Conservation (phyloP, 805 yeast species). For the Candida maltosa region DNA sequence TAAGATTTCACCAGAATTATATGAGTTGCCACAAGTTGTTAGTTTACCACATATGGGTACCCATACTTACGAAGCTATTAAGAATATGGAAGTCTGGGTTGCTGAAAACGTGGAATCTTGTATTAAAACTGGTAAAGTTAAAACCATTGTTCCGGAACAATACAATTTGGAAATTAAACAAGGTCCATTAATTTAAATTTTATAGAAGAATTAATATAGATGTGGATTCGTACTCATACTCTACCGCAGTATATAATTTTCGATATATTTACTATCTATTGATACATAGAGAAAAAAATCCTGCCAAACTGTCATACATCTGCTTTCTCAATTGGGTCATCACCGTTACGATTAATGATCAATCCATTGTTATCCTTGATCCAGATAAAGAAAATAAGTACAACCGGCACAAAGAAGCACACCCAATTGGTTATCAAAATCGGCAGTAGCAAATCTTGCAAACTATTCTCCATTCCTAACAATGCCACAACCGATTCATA, state of each 20-base stretch:
- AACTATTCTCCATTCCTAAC: background rate
- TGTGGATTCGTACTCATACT: too few relatives aligned
- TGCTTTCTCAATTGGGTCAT: slow-evolving; percentile 11
- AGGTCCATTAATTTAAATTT: slow-evolving; percentile 9
- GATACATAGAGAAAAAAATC: too few relatives aligned
- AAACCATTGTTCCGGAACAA: slow-evolving; percentile 80
- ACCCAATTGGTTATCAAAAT: slow-evolving; percentile 11
- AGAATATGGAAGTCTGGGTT: slow-evolving; percentile 77
- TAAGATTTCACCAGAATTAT: slow-evolving; percentile 58
- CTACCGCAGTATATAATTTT: too few relatives aligned
- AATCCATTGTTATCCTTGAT: slow-evolving; percentile 27
- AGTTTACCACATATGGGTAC: slow-evolving; percentile 91
- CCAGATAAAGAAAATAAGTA: slow-evolving; percentile 25
- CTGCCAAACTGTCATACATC: slow-evolving; percentile 14
- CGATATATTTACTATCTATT: too few relatives aligned
- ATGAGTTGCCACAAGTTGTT: slow-evolving; percentile 63
- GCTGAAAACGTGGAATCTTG: slow-evolving; percentile 63
- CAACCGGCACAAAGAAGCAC: slow-evolving; percentile 11
- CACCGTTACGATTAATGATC: slow-evolving; percentile 16
- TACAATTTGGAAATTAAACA: slow-evolving; percentile 24
- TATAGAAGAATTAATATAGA: too few relatives aligned
- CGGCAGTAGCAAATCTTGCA: background rate
- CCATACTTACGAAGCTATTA: slow-evolving; percentile 67
- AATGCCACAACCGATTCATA: slow-evolving; percentile 1
- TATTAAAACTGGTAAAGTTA: slow-evolving; percentile 63